Evolutionary conservation across 2,329 filamentous ascomycete species (phyloP).

Genomic region (Fusarium sterilihyphosum): DNA sequence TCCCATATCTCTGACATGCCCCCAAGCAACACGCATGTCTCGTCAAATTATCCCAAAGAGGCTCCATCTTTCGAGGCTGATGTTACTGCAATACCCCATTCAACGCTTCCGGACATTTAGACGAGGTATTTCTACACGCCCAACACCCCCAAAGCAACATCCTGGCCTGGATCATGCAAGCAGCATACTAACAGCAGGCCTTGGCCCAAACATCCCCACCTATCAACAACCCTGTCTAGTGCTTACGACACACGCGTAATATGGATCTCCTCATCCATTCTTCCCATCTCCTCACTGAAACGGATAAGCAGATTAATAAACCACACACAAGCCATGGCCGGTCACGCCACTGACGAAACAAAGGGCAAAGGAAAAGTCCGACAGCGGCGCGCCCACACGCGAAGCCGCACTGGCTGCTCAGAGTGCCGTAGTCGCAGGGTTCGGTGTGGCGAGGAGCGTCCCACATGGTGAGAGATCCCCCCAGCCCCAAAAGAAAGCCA

Average conservation of each 20-base stretch:
- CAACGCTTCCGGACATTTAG: neutral
- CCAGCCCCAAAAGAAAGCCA: neutral
- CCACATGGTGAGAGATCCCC: constrained; percentile 7
- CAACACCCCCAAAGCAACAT: neutral
- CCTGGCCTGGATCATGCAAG: neutral
- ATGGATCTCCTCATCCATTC: neutral
- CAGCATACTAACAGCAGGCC: neutral
- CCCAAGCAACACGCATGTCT: neutral
- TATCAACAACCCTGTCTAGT: constrained; percentile 1
- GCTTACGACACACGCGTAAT: neutral
- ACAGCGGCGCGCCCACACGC: constrained; percentile 12
- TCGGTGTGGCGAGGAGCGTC: constrained; percentile 17
- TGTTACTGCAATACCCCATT: neutral
- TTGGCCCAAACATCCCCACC: neutral
- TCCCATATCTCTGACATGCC: neutral
- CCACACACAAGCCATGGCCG: neutral
- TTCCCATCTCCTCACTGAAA: neutral
- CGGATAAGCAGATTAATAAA: neutral
- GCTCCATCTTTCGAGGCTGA: neutral
- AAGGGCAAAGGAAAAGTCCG: neutral
- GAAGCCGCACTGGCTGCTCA: constrained; percentile 9
- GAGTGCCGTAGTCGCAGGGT: constrained; percentile 16
- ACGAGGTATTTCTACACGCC: neutral
- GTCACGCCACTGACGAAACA: neutral
- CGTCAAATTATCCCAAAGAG: neutral